phyloP scores from a whole-genome alignment of 495 filamentous ascomycete genomes.

The Podospora pseudoanserina region DNA sequence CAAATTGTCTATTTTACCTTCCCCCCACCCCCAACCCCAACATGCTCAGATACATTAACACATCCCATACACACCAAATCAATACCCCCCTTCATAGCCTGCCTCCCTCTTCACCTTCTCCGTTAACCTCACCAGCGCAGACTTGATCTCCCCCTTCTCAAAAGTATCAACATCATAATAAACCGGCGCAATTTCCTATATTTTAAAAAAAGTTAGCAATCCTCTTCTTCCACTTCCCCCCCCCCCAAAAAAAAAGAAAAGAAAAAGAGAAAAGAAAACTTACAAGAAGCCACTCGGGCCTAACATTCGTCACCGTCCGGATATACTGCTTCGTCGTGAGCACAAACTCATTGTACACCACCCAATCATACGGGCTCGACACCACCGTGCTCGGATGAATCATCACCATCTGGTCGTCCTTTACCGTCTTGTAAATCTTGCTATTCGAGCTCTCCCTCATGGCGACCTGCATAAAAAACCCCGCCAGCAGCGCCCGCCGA shows the following conservation, averaged over 20 bases:
- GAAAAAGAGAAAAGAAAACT: constrained; percentile 34
- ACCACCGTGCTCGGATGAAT: constrained; percentile 90
- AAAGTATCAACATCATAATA: constrained; percentile 91
- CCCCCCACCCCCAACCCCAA: no score
- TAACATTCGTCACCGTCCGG: constrained; percentile 62
- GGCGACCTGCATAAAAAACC: constrained; percentile 99
- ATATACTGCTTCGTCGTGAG: constrained; percentile 95
- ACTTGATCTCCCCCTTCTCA: constrained; percentile 80
- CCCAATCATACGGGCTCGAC: constrained; percentile 85
- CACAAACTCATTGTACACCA: constrained; percentile 98
- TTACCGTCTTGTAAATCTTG: constrained; percentile 90
- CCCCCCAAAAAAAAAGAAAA: no score
- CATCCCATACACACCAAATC: neutral
- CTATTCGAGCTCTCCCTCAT: constrained; percentile 71
- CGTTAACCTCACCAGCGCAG: constrained; percentile 64
- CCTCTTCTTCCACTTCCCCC: no score
- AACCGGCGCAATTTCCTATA: constrained; percentile 74
- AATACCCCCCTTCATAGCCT: constrained; percentile 56
- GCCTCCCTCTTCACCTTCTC: constrained; percentile 71
- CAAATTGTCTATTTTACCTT: no score
- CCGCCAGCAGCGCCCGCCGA: constrained; percentile 83
- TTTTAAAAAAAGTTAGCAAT: neutral
- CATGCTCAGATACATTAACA: no score
- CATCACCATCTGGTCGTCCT: constrained; percentile 86
- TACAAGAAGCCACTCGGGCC: constrained; percentile 85